Conservation (phyloP, 2,329 filamentous ascomycete genomes). For the Colletotrichum trifolii region DNA sequence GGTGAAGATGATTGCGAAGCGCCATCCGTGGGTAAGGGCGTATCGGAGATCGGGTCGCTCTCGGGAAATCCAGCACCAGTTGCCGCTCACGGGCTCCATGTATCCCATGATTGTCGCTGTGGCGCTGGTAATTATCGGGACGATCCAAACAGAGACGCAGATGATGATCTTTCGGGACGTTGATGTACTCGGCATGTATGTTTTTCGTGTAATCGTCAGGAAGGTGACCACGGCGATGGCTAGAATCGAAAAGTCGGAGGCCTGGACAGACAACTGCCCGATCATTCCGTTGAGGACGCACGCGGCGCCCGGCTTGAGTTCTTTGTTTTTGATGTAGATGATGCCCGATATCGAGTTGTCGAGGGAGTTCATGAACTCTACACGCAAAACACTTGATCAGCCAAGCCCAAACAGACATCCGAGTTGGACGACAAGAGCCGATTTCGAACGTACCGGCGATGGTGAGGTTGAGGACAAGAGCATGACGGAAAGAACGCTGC, state of each 20-base stretch:
- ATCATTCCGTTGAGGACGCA: conserved; percentile 57
- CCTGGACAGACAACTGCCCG: conserved; percentile 58
- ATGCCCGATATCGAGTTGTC: conserved; percentile 56
- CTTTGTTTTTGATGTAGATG: conserved; percentile 43
- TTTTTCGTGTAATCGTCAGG: conserved; percentile 50
- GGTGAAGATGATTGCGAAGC: conserved; percentile 53
- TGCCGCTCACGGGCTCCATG: conserved; percentile 50
- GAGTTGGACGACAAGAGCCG: conserved; percentile 8
- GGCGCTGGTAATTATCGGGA: conserved; percentile 51
- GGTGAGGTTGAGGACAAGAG: conserved; percentile 39
- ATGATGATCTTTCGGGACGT: conserved; percentile 45
- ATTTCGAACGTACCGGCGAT: conserved; percentile 39
- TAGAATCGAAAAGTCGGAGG: conserved; percentile 55
- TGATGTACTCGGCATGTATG: conserved; percentile 46
- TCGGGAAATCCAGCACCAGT: conserved; percentile 60
- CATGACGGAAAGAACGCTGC: conserved; percentile 41
- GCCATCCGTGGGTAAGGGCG: conserved; percentile 57
- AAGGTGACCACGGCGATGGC: conserved; percentile 56
- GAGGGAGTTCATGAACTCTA: conserved; percentile 54
- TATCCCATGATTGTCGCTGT: conserved; percentile 44
- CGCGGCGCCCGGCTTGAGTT: conserved; percentile 43
- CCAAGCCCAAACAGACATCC: not conserved
- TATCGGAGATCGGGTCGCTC: conserved; percentile 54
- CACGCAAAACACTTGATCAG: not conserved
- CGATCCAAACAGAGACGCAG: conserved; percentile 52